Conservation (phyloP, 1,284 basidiomycete genomes). For the Ustilago trichophora region DNA sequence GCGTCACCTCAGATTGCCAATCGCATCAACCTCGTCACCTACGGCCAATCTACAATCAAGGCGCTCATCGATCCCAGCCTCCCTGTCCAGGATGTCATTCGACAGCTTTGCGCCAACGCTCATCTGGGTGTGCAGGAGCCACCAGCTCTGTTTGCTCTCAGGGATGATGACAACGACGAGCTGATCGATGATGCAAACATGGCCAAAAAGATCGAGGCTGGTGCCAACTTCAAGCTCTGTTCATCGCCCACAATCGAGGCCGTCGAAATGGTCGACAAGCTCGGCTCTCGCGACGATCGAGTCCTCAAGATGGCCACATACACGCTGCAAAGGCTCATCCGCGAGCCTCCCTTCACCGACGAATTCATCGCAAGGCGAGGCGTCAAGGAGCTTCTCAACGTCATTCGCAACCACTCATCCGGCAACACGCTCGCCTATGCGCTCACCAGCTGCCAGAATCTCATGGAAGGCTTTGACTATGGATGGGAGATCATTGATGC, state of each 20-base stretch:
- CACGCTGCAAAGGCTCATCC: conserved; percentile 83
- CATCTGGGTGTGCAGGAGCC: conserved; percentile 83
- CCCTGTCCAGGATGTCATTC: conserved; percentile 55
- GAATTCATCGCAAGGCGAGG: conserved; percentile 85
- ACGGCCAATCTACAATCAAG: conserved; percentile 57
- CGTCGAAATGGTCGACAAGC: conserved; percentile 78
- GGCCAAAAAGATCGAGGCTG: conserved; percentile 58
- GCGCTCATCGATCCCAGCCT: conserved; percentile 56
- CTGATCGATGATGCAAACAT: conserved; percentile 78
- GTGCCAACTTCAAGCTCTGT: conserved; percentile 71
- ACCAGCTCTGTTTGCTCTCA: conserved; percentile 80
- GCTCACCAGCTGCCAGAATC: conserved; percentile 81
- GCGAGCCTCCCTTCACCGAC: conserved; percentile 87
- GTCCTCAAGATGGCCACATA: conserved; percentile 76
- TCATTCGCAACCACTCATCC: conserved; percentile 68
- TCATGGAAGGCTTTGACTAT: conserved; percentile 67
- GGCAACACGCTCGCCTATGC: conserved; percentile 91
- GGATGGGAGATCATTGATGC: conserved; percentile 78
- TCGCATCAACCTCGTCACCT: conserved; percentile 58
- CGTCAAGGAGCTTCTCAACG: conserved; percentile 49
- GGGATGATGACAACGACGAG: conserved; percentile 82
- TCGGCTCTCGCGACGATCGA: conserved; percentile 74
- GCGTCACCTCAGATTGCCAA: conserved; percentile 26
- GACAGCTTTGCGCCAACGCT: conserved; percentile 66
- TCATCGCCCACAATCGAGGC: conserved; percentile 84